phyloP scores from a whole-genome alignment of 345 rosid species.

The Microthlaspi erraticum region DNA sequence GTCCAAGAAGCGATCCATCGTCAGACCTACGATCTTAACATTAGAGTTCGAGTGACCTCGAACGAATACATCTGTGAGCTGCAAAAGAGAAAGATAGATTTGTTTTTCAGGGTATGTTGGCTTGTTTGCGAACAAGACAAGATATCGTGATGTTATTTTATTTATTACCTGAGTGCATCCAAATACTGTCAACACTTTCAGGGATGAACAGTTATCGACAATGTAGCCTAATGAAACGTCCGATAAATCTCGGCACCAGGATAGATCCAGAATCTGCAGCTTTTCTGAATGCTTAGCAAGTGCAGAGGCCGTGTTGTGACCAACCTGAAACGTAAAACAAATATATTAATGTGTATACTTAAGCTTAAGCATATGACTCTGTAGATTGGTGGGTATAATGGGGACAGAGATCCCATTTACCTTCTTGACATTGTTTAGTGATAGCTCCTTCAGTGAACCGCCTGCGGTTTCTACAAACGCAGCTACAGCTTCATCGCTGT shows the following conservation, averaged over 20 bases:
- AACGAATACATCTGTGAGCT: slow-evolving; percentile 71
- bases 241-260: slow-evolving; percentile 80
- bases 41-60: slow-evolving; percentile 73
- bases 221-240: slow-evolving; percentile 74
- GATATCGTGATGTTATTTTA: background rate
- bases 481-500: slow-evolving; percentile 90
- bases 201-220: slow-evolving; percentile 76
- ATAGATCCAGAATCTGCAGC: slow-evolving; percentile 68
- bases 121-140: slow-evolving; percentile 4
- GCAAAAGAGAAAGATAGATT: slow-evolving; percentile 40
- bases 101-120: background rate
- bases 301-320: slow-evolving; percentile 65
- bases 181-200: slow-evolving; percentile 73
- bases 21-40: slow-evolving; percentile 70
- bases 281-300: slow-evolving; percentile 59
- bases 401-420: slow-evolving; percentile 40
- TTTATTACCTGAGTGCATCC: slow-evolving; percentile 85
- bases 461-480: slow-evolving; percentile 87
- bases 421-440: slow-evolving; percentile 74
- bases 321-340: slow-evolving; percentile 56
- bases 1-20: slow-evolving; percentile 59
- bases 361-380: slow-evolving; percentile 7
- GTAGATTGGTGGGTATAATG: background rate
- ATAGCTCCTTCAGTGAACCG: slow-evolving; percentile 62
- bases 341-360: slow-evolving; percentile 2